phyloP scores from a whole-genome alignment of 83 land plant genomes.

The Picea engelmannii region DNA sequence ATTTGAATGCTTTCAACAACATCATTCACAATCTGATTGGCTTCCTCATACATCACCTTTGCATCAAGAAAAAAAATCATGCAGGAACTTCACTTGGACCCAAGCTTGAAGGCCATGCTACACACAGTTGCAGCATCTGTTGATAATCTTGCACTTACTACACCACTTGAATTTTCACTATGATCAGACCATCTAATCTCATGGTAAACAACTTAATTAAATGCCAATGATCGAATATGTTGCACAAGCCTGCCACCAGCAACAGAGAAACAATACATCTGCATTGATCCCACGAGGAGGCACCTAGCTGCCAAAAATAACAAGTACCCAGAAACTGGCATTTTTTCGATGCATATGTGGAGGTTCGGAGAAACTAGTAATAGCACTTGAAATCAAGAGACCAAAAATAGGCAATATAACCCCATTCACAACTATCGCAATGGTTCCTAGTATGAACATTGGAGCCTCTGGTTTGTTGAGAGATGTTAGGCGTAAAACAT shows the following conservation, averaged over 20 bases:
- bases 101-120: not conserved
- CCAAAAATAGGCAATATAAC: conserved; percentile 44
- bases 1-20: no score
- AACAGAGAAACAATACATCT: conserved; percentile 39
- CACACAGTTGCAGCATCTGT: no score
- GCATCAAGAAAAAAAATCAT: no score
- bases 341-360: conserved; percentile 31
- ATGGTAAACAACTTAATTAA: conserved; percentile 41
- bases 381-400: conserved; percentile 37
- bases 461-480: conserved; percentile 18
- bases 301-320: conserved; percentile 41
- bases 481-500: conserved; percentile 34
- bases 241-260: conserved; percentile 49
- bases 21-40: no score
- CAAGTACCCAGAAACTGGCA: conserved; percentile 59
- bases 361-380: conserved; percentile 36
- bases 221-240: conserved; percentile 40
- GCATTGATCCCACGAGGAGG: conserved; percentile 24
- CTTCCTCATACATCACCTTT: no score
- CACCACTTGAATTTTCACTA: not conserved
- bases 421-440: conserved; percentile 42
- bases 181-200: conserved; percentile 35
- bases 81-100: no score
- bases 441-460: conserved; percentile 34
- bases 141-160: no score